phyloP scores from a whole-genome alignment of 2,329 filamentous ascomycete species.

The Cadophora sp. region DNA sequence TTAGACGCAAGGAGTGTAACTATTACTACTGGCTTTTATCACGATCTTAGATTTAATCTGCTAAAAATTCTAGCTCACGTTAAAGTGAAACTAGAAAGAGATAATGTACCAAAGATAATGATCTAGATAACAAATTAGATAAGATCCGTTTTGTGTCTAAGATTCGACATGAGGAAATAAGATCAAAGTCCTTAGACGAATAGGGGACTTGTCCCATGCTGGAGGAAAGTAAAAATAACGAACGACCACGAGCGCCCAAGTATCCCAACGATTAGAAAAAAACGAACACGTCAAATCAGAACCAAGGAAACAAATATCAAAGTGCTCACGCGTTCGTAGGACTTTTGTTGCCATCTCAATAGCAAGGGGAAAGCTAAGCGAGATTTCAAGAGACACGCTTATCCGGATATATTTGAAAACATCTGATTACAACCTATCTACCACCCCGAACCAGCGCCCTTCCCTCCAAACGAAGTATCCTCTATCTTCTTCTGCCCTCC shows the following conservation, averaged over 20 bases:
- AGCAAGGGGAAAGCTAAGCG: not conserved
- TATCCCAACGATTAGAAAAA: not conserved
- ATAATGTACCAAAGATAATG: no score
- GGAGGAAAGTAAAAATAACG: not conserved
- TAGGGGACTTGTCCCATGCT: not conserved
- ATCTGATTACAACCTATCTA: slow-evolving; percentile 4
- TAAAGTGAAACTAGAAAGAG: no score
- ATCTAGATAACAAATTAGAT: no score
- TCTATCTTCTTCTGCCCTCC: slow-evolving; percentile 56
- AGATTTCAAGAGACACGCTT: not conserved
- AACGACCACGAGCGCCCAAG: not conserved
- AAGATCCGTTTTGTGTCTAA: no score
- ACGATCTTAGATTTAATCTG: no score
- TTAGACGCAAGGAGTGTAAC: no score
- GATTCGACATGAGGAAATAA: no score
- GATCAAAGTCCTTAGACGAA: no score
- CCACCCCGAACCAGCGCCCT: slow-evolving; percentile 44
- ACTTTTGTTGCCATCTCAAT: not conserved
- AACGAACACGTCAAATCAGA: not conserved
- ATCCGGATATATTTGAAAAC: not conserved
- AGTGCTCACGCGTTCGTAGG: not conserved
- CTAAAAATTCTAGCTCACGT: no score
- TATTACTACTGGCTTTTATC: no score
- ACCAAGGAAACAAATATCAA: not conserved
- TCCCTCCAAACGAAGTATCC: slow-evolving; percentile 47